Evolutionary conservation across 352 stramenopile genomes (phyloP).

Genomic region (Phytophthora citrophthora): DNA sequence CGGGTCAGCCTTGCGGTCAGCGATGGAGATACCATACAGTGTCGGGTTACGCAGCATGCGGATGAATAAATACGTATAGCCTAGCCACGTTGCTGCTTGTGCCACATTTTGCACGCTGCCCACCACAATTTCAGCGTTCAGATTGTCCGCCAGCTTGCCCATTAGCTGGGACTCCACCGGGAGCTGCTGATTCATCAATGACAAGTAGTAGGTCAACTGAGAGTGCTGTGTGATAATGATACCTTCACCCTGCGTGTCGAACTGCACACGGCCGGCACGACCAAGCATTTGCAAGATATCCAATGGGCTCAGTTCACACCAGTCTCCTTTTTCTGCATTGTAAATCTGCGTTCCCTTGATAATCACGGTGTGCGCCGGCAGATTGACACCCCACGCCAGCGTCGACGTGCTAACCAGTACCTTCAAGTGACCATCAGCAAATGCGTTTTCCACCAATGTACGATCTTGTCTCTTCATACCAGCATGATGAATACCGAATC

Average conservation of each 20-base stretch:
- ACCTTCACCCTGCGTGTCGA: constrained; percentile 97
- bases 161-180: constrained; percentile 99
- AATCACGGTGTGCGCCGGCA: constrained; percentile 99
- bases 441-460: constrained; percentile 98
- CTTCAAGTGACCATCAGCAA: constrained; percentile 96
- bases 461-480: constrained; percentile 98
- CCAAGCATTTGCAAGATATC: constrained; percentile 99
- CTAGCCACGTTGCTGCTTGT: constrained; percentile 98
- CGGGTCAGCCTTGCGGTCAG: constrained; percentile 91
- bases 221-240: constrained; percentile 99
- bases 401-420: constrained; percentile 99
- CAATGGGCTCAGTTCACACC: constrained; percentile 97
- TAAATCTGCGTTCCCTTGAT: constrained; percentile 99
- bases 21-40: constrained; percentile 95
- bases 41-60: constrained; percentile 98
- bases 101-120: constrained; percentile 95
- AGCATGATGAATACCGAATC: constrained; percentile 99
- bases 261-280: constrained; percentile 98
- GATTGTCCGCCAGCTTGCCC: constrained; percentile 95
- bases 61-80: constrained; percentile 99
- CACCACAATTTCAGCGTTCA: constrained; percentile 99
- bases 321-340: constrained; percentile 97
- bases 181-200: constrained; percentile 99
- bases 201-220: constrained; percentile 99
- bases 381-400: constrained; percentile 99